Conservation (phyloP, 2,329 filamentous ascomycete species). For the Dissoconium aciculare region DNA sequence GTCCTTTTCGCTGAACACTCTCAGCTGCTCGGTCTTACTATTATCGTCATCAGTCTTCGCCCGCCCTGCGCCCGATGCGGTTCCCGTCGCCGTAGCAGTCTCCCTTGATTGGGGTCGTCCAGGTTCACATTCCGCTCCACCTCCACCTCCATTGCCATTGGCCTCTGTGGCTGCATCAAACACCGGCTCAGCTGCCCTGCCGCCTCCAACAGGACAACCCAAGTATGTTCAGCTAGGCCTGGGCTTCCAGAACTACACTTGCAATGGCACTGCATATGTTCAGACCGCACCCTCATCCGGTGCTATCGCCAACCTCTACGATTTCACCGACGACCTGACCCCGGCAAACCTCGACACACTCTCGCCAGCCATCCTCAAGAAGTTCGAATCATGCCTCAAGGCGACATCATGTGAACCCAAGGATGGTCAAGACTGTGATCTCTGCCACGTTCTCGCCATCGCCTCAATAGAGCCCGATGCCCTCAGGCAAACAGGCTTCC, state of each 20-base stretch:
- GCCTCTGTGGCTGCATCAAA: constrained; percentile 7
- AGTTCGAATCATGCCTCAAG: constrained; percentile 12
- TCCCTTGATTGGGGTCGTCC: too few species aligned
- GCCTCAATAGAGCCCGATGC: constrained; percentile 4
- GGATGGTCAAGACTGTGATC: constrained; percentile 7
- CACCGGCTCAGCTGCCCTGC: constrained; percentile 9
- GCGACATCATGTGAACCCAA: constrained; percentile 8
- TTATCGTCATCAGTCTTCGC: too few species aligned
- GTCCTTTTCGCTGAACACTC: too few species aligned
- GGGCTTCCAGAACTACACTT: constrained; percentile 57
- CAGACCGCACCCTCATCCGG: constrained; percentile 25
- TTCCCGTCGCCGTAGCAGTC: too few species aligned
- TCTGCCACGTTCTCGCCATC: constrained; percentile 18
- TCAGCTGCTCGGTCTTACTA: too few species aligned
- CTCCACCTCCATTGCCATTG: constrained; percentile 8
- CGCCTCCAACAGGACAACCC: constrained; percentile 10
- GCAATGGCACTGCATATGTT: constrained; percentile 22
- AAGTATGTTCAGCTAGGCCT: constrained; percentile 43
- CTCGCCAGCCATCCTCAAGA: constrained; percentile 7
- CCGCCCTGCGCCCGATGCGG: too few species aligned
- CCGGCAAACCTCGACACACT: constrained; percentile 10
- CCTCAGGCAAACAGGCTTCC: constrained; percentile 35
- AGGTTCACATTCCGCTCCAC: too few species aligned
- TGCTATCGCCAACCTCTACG: constrained; percentile 33
- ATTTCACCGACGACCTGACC: constrained; percentile 27